phyloP scores from a whole-genome alignment of 1,139 yeast species.

The Candida frijolesensis region DNA sequence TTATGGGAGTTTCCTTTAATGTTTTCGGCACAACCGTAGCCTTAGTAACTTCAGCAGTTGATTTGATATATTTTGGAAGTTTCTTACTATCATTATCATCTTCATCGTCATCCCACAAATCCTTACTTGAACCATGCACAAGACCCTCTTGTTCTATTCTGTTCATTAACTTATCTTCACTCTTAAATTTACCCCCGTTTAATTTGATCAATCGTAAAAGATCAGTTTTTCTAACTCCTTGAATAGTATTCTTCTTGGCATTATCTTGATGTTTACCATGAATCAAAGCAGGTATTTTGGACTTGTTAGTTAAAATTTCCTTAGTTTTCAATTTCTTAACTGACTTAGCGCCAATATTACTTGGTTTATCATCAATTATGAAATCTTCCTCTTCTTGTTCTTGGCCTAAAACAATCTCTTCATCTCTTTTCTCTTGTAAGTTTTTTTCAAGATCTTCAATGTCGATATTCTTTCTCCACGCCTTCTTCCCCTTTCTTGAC shows the following conservation, averaged over 20 bases:
- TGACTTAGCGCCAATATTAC: conserved; percentile 18
- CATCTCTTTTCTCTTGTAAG: conserved; percentile 69
- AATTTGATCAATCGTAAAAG: conserved; percentile 70
- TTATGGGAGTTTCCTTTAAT: conserved; percentile 54
- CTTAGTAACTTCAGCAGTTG: conserved; percentile 49
- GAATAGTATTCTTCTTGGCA: conserved; percentile 41
- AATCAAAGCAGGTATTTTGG: conserved; percentile 72
- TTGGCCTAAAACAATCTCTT: conserved; percentile 66
- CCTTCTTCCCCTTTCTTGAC: conserved; percentile 88
- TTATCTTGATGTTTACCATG: conserved; percentile 40
- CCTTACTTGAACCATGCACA: conserved; percentile 51
- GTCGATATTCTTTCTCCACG: conserved; percentile 96
- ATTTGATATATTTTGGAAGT: conserved; percentile 43
- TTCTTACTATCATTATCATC: conserved; percentile 12
- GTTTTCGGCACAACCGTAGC: conserved; percentile 62
- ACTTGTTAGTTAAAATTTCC: conserved; percentile 75
- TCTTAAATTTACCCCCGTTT: conserved; percentile 79
- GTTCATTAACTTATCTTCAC: conserved; percentile 54
- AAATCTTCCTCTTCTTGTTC: conserved; percentile 53
- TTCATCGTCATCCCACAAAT: conserved; percentile 60
- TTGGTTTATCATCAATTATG: conserved; percentile 62
- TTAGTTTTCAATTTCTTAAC: conserved; percentile 62
- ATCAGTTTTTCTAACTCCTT: conserved; percentile 71
- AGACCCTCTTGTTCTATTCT: conserved; percentile 66
- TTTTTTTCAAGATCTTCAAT: conserved; percentile 74